Evolutionary conservation across 1,139 yeast species (phyloP).

Genomic region (Meyerozyma sp.): DNA sequence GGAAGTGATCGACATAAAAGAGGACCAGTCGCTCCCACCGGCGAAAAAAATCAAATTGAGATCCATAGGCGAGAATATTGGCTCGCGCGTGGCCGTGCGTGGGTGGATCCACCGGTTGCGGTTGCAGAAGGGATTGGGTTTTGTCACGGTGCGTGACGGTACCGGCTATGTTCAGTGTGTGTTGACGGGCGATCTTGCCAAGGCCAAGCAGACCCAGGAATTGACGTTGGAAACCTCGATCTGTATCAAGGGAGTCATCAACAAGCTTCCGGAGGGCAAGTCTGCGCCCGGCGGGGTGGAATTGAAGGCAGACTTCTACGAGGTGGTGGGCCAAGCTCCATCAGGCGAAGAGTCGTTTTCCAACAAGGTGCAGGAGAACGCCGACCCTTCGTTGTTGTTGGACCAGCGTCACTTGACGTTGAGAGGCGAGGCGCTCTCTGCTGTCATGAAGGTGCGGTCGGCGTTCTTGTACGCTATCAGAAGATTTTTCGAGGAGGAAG

Average conservation of each 20-base stretch:
- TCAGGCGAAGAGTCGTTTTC: slow-evolving; percentile 93
- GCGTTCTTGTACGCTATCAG: slow-evolving; percentile 68
- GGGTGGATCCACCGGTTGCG: slow-evolving; percentile 98
- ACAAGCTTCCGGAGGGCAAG: slow-evolving; percentile 90
- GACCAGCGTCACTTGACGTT: slow-evolving; percentile 94
- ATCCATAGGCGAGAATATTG: slow-evolving; percentile 46
- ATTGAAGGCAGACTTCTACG: slow-evolving; percentile 83
- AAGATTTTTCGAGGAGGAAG: slow-evolving; percentile 70
- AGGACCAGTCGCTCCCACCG: slow-evolving; percentile 66
- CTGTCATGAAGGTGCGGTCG: slow-evolving; percentile 96
- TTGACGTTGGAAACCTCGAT: slow-evolving; percentile 87
- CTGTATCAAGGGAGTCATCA: slow-evolving; percentile 70
- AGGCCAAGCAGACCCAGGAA: slow-evolving; percentile 77
- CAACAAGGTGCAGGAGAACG: slow-evolving; percentile 87
- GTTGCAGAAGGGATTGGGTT: slow-evolving; percentile 86
- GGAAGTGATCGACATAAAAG: slow-evolving; percentile 62
- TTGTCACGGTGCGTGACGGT: slow-evolving; percentile 92
- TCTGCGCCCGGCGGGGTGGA: slow-evolving; percentile 98
- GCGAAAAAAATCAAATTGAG: slow-evolving; percentile 68
- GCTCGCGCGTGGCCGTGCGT: slow-evolving; percentile 64
- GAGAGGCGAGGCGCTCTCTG: slow-evolving; percentile 91
- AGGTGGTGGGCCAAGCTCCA: slow-evolving; percentile 89
- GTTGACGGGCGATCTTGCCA: slow-evolving; percentile 84
- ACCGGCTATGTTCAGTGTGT: slow-evolving; percentile 87
- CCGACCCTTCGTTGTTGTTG: slow-evolving; percentile 86